Evolutionary conservation across 495 filamentous ascomycete genomes (phyloP), one percentile per base, ranked within the genome.

Genomic region (Xylaria telfairii): DNA sequence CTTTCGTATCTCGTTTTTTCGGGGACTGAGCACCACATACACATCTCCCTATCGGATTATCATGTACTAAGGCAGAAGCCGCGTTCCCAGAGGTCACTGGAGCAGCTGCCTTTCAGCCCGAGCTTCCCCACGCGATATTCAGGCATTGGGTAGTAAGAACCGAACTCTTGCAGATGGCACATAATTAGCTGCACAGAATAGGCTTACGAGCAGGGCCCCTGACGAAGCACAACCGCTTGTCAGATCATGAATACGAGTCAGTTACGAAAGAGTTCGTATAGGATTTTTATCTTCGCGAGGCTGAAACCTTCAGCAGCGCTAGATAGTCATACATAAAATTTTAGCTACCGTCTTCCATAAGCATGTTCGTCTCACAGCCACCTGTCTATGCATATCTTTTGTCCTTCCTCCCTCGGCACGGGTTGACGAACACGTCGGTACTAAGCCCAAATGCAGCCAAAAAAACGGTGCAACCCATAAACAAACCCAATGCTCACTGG

Each of bases 361-460:
- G 30, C 8, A 37, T 26, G 6, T 46, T 30, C 42, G 72, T 74
- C 69, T 67, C 69, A 76, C 72, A 75, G 69, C 73, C 69, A 75
- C 28, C 46, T 76, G 69, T 75, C 69, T 65, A 60, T 74, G 69
- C 74, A 72, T 69, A 44, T 71, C 49, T 74, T 68, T 70, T 24
- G 72, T 73, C 24, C 70, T 71, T 69, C 72, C 71, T 73, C 69
- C 69, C 72, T 47, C 62, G 46, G 61, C 61, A 60, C 46, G 57
- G 19, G 49, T 41, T 15, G 21, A 19, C 17, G 51, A 54, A 54
- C 51, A 54, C 30, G 37, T 57, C 7, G 17, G 4, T 5, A 57
- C 34, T 44, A 24, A 24, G 28, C n/a, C 19, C 32, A 41, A 57
- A 68, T 49, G 19, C 21, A 21, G 65, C 26, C n/a, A n/a, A 62